Conservation (phyloP, 306 rosid genomes). For the Ammopiptanthus mongolicus region DNA sequence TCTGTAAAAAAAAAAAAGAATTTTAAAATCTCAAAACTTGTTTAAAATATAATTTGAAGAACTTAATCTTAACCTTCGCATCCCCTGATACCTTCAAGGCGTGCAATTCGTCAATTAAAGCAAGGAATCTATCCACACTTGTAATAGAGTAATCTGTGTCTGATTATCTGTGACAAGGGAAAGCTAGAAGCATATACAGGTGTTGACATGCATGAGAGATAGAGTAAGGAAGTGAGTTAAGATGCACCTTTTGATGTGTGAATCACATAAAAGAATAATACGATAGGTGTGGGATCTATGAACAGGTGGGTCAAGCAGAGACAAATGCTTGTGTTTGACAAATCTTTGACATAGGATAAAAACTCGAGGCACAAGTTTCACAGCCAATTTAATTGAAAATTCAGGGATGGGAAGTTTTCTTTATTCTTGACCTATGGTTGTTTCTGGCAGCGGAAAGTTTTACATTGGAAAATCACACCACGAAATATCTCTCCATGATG, state of each 20-base stretch:
- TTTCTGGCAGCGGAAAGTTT: neutral
- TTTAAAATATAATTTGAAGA: neutral
- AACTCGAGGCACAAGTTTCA: neutral
- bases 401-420: neutral
- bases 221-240: slow-evolving; percentile 13
- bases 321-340: slow-evolving; percentile 19
- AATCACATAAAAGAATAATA: slow-evolving; percentile 19
- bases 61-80: neutral
- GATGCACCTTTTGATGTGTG: neutral
- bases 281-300: neutral
- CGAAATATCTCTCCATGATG: neutral
- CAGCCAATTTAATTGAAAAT: neutral
- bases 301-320: slow-evolving; percentile 25
- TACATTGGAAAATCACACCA: neutral
- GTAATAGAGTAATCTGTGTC: neutral
- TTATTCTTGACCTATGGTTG: neutral
- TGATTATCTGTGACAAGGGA: neutral
- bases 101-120: slow-evolving; percentile 7
- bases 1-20: too few relatives aligned
- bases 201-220: slow-evolving; percentile 25
- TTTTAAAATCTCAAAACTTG: neutral
- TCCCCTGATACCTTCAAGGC: neutral
- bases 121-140: slow-evolving; percentile 5
- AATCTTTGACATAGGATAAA: neutral
- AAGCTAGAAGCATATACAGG: slow-evolving; percentile 2